Conservation (phyloP, 2,329 filamentous ascomycete genomes). For the Aspergillus sp. region DNA sequence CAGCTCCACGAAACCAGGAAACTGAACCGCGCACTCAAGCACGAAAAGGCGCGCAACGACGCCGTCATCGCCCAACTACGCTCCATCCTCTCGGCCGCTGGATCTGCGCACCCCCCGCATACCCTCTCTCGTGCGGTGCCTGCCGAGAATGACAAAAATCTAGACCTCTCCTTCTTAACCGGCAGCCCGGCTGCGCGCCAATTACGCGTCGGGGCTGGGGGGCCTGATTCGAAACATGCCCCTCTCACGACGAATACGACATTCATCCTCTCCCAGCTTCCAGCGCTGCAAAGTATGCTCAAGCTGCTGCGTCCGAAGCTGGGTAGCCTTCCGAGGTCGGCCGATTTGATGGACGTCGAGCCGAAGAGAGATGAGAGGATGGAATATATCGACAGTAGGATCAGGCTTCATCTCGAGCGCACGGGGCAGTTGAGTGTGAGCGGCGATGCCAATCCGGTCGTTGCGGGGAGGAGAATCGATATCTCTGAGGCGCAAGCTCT, state of each 20-base stretch:
- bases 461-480: constrained; percentile 31
- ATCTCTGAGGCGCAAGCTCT: constrained; percentile 32
- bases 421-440: constrained; percentile 30
- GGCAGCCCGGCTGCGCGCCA: constrained; percentile 38
- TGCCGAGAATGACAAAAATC: constrained; percentile 8
- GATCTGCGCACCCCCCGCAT: too few relatives aligned
- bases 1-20: constrained; percentile 71
- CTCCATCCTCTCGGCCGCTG: constrained; percentile 41
- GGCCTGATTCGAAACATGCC: constrained; percentile 25
- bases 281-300: constrained; percentile 64
- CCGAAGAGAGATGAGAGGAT: constrained; percentile 61
- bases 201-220: constrained; percentile 36
- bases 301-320: constrained; percentile 59
- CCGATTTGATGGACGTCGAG: constrained; percentile 30
- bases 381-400: constrained; percentile 75
- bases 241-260: constrained; percentile 41
- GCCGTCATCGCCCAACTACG: constrained; percentile 58
- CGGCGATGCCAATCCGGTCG: constrained; percentile 22
- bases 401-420: constrained; percentile 63
- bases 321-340: constrained; percentile 28
- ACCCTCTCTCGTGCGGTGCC: too few relatives aligned
- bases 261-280: constrained; percentile 76
- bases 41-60: constrained; percentile 64
- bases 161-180: constrained; percentile 49
- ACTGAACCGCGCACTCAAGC: constrained; percentile 58